Conservation (phyloP, 2,329 filamentous ascomycete genomes). For the Tolypocladium ovalisporum region DNA sequence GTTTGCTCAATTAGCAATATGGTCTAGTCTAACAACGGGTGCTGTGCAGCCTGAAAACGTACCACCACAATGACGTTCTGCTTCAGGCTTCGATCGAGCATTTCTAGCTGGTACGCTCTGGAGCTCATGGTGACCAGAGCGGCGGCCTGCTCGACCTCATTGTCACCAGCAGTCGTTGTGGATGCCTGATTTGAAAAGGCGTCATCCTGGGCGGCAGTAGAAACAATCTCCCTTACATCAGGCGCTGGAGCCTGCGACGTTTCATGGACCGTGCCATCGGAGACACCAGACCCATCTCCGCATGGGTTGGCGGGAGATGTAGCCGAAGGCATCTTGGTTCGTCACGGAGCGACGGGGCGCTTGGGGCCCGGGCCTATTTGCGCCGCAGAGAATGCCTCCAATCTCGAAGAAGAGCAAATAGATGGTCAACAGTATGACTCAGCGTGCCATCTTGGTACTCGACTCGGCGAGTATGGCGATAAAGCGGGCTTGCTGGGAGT, state of each 20-base stretch:
- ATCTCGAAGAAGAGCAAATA: too few relatives aligned
- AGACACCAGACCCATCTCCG: constrained; percentile 3
- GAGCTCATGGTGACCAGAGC: constrained; percentile 24
- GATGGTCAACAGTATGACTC: too few relatives aligned
- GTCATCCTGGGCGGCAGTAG: constrained; percentile 4
- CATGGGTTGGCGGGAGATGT: neutral
- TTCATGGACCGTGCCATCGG: constrained; percentile 1
- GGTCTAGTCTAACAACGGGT: neutral
- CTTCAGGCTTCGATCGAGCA: constrained; percentile 59
- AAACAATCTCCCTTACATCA: constrained; percentile 8
- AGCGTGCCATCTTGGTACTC: too few relatives aligned
- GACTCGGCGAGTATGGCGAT: too few relatives aligned
- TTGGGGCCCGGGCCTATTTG: neutral
- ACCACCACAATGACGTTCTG: constrained; percentile 64
- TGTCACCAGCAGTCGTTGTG: neutral
- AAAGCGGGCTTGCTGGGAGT: too few relatives aligned
- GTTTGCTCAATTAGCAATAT: neutral
- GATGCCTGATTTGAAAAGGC: constrained; percentile 1
- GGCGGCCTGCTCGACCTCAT: neutral
- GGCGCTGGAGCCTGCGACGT: neutral
- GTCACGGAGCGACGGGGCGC: neutral
- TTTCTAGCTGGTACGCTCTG: constrained; percentile 63
- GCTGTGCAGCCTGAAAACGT: constrained; percentile 12
- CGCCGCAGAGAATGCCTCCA: too few relatives aligned
- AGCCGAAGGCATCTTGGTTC: constrained; percentile 2